Evolutionary conservation across 2,329 filamentous ascomycete genomes (phyloP), one percentile per base, ranked within the genome.

Genomic region (Bertia moriformis): DNA sequence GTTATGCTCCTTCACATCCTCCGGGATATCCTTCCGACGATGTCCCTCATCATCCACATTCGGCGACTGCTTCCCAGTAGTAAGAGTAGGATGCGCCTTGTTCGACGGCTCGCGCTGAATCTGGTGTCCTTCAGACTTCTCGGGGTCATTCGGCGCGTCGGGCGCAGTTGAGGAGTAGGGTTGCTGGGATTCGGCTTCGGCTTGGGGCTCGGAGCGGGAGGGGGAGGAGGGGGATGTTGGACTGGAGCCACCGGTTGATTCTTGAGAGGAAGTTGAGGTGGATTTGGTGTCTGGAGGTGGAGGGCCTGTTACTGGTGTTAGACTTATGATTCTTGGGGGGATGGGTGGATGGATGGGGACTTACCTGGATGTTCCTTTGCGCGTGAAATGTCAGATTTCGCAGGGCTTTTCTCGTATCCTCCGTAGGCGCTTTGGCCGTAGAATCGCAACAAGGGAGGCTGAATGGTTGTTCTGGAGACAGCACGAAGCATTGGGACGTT

Each of bases 1-100:
- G 38, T 59, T 59, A 43, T 59, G 56, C 39, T 41, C 38, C 40
- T 49, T 56, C 40, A 59, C 56, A 41, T 58, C 56, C 7, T 53
- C 45, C 1, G 56, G 53, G 1, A 56, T 38, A 45, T 57, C 47
- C 0, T 46, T 38, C 2, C 44, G 42, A 12, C 39, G 24, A 1
- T 52, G 48, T 0, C 56, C 56, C 4, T 52, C 39, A 2, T 41
- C 35, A 30, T 59, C 54, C 5, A 52, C 38, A 27, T 56, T 49
- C 5, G 50, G 48, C 2, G 55, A 54, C 30, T 53, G 46, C 7
- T 43, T 46, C 4, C 50, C 52, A 36, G 52, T 49, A n/a, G 39
- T 45, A 10, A 59, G 45, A 3, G 55, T 57, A 13, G 56, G 55
- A 3, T 44, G 46, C 15, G 56, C 54, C 2, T 56, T 51, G 40